Evolutionary conservation across 345 rosid species (phyloP), one percentile per base, ranked within the genome.

Genomic region (Brassica nigra): DNA sequence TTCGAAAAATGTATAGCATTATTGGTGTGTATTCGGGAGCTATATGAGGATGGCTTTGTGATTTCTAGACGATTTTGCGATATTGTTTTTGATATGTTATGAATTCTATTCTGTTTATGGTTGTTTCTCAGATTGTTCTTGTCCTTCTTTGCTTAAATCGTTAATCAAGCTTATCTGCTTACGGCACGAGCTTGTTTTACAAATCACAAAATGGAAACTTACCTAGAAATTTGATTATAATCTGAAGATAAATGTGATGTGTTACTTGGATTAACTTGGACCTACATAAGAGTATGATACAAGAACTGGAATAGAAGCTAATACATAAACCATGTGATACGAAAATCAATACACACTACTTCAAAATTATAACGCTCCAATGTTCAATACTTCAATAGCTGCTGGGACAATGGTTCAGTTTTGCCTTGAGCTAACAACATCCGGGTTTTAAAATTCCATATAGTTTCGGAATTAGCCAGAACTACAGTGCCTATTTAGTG

Each of bases 1-100:
- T 75, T 69, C 55, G 23, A 11, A 30, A 0, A 54, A 0, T 6
- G 15, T 54, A 80, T 76, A 81, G 71, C 76, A 4, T 52, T 15
- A 5, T 39, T 49, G 18, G 74, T 76, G 80, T 76, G 74, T 81
- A 76, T 81, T 76, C 66, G 23, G 76, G 67, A 57, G 73, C 80
- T 76, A 76, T 81, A 76, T 23, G 27, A 23, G 27, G 80, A 70
- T 76, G 59, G 65, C 71, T 15, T 67, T 52, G 71, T 62, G 5
- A 49, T n/a, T 47, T 49, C 18, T 49, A 49, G 16, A 49, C 7
- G 3, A n/a, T 52, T 52, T 52, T 75, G 66, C 5, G 55, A 27
- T 74, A 34, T 79, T 18, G 15, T 52, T 6, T 39, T 75, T 75
- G 47, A 76, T 76, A 70, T 75, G 23, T 31, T 65, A 70, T 75